Percentiles rank a stretch among this genome's conserved stretches.
phyloP scores from a whole-genome alignment of 2,329 filamentous ascomycete species.

The Boeremia lycopersici region DNA sequence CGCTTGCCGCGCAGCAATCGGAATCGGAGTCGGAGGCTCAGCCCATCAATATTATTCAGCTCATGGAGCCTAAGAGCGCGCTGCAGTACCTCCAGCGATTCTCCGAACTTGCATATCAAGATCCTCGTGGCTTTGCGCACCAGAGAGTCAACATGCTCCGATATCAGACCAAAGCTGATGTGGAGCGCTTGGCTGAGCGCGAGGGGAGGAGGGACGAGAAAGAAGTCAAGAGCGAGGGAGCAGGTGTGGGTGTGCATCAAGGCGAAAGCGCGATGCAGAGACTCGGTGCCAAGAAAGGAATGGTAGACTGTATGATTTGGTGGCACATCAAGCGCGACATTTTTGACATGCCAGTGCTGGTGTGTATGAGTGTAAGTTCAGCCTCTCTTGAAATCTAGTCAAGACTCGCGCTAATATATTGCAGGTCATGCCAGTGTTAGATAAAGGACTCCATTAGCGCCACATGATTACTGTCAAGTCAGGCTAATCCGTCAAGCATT shows the following conservation, averaged over 20 bases:
- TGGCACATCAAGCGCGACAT: conserved; percentile 97
- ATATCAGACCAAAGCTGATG: conserved; percentile 66
- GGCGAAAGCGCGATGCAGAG: conserved; percentile 80
- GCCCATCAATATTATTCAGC: conserved; percentile 87
- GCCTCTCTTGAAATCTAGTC: background rate
- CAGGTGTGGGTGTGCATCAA: conserved; percentile 43
- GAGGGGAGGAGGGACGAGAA: conserved; percentile 17
- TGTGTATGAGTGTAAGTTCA: conserved; percentile 91
- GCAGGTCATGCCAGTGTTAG: conserved; percentile 42
- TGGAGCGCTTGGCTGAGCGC: conserved; percentile 36
- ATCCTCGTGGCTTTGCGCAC: conserved; percentile 83
- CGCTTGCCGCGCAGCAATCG: conserved; percentile 42
- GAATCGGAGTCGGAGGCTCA: conserved; percentile 59
- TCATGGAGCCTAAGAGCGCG: conserved; percentile 91
- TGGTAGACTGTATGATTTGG: conserved; percentile 93
- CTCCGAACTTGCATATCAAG: conserved; percentile 87
- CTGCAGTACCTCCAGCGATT: conserved; percentile 97
- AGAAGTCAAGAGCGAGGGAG: conserved; percentile 39
- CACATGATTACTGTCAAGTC: background rate
- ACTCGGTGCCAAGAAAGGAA: conserved; percentile 80
- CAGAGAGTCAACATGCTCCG: conserved; percentile 86
- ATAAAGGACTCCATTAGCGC: conserved; percentile 28
- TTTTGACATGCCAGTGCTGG: conserved; percentile 98
- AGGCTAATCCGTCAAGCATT: background rate
- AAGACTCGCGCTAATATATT: background rate